Evolutionary conservation across 352 stramenopile genomes (phyloP).

Genomic region (Globisporangium paroecandrum): DNA sequence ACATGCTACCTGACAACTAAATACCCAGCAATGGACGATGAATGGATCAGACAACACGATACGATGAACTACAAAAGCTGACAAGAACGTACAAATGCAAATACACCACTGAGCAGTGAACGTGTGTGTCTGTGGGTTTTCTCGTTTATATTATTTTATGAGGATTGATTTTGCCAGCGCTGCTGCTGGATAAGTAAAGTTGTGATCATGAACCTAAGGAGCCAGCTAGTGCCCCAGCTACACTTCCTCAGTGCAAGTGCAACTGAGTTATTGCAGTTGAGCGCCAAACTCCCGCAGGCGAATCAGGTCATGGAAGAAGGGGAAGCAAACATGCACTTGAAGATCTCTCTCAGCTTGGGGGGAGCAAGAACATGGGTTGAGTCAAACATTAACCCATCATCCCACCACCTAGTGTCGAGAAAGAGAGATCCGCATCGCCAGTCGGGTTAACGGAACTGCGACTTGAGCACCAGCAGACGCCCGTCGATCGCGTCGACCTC

Average conservation of each 20-base stretch:
- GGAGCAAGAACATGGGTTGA: background rate
- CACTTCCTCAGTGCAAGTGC: background rate
- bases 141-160: background rate
- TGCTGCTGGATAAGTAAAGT: slow-evolving; percentile 1
- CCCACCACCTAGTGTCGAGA: background rate
- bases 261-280: background rate
- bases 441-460: slow-evolving; percentile 70
- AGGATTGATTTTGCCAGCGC: background rate
- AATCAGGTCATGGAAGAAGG: background rate
- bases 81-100: background rate
- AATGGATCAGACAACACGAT: background rate
- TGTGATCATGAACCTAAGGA: background rate
- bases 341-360: background rate
- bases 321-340: background rate
- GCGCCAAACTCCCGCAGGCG: background rate
- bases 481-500: slow-evolving; percentile 84
- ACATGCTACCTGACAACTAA: background rate
- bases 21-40: background rate
- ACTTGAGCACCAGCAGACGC: slow-evolving; percentile 79
- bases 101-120: background rate
- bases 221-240: background rate
- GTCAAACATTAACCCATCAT: background rate
- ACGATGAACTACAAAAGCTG: background rate
- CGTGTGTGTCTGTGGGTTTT: background rate
- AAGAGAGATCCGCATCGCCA: background rate